Base-by-base conservation (phyloP, 495 filamentous ascomycete genomes). In the Podospora pseudocomata region DNA sequence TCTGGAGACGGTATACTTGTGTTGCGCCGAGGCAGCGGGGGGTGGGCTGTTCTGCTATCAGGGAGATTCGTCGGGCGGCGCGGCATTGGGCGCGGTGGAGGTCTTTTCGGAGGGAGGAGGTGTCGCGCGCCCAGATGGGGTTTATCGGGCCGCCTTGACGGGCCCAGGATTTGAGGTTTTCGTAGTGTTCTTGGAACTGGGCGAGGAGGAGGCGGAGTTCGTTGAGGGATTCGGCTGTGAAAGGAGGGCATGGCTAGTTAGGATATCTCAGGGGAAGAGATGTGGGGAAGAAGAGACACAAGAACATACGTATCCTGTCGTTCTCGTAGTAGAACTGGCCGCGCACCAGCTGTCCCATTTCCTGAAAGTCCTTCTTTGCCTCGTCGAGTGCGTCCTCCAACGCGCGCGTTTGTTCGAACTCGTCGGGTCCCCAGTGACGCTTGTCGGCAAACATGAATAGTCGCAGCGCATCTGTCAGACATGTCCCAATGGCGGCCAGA, bases 341-440 rank as follows among this genome's bases (percentile, higher is more conserved):
- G 59, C 82, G 80, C 20, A 84, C 80, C 23, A 84, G 71, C 30
- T 71, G 72, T 2, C 77, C 77, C 66, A 84, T 76, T 71, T 83
- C 81, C 70, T 84, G 82, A 63, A 82, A 84, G 73, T 84, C 82
- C 74, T 80, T 80, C 70, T 81, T 82, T 55, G 82, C 82, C 56
- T 84, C 82, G 69, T 83, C 82, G 62, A 84, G 79, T 7, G 78
- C 77, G 39, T 79, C 78, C 66, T 84, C 81, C 0, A 84, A 73
- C 56, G 77, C 75, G 28, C 81, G 81, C 19, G 78, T 71, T 71
- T 84, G 82, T 68, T 84, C 81, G 68, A 80, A 79, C 76, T 83
- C 81, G 74, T 83, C 81, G 39, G 79, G 75, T 0, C 79, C 81
- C 82, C 81, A 83, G 26, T 79, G 77, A 18, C 80, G 78, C 72